Percentiles rank a stretch among this genome's conserved stretches.
Evolutionary conservation across 2,329 filamentous ascomycete species (phyloP).

Genomic region (Alternaria rosae): DNA sequence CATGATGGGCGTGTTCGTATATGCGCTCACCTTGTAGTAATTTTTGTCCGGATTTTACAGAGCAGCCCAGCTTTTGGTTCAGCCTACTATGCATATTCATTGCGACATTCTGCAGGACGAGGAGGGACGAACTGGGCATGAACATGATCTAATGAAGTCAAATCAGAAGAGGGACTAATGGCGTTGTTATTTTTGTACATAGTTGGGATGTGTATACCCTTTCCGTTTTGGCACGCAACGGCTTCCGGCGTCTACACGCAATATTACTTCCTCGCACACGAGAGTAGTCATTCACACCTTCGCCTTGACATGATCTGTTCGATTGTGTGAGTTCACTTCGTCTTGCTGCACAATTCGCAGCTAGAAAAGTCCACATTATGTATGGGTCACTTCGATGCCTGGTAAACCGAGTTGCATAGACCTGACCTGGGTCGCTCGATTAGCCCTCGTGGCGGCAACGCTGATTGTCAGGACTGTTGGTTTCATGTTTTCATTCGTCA

Average conservation of each 20-base stretch:
- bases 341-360: neutral
- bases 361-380: neutral
- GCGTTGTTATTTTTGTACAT: slow-evolving; percentile 19
- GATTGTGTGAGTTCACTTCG: neutral
- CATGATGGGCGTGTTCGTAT: slow-evolving; percentile 5
- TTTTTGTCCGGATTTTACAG: neutral
- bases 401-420: neutral
- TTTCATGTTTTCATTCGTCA: neutral
- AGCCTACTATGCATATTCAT: neutral
- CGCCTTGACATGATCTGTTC: neutral
- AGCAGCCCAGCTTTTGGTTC: neutral
- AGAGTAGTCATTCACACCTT: neutral
- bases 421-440: neutral
- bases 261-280: neutral
- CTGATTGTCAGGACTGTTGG: neutral
- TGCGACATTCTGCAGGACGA: neutral
- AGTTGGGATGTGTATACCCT: slow-evolving; percentile 27
- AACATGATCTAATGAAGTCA: neutral
- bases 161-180: neutral
- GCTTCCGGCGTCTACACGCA: neutral
- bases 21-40: slow-evolving; percentile 7
- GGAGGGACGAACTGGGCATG: neutral
- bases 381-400: neutral
- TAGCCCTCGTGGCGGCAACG: neutral
- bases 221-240: neutral